Conservation (phyloP, 2,329 filamentous ascomycete genomes). For the Cladosporium sp. region DNA sequence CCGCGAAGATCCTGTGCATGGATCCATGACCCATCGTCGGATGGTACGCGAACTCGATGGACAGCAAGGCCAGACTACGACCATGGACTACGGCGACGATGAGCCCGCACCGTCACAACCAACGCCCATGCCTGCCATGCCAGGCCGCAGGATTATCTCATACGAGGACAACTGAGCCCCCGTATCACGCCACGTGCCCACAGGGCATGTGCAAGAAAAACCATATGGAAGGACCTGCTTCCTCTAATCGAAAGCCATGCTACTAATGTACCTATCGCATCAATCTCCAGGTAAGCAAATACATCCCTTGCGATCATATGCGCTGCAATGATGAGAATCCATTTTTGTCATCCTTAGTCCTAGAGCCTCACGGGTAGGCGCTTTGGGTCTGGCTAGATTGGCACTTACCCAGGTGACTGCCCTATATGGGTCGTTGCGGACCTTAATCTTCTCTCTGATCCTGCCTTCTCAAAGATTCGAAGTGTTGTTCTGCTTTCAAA, state of each 20-base stretch:
- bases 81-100: conserved; percentile 43
- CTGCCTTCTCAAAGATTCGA: neutral
- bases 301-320: no score
- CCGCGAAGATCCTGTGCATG: conserved; percentile 32
- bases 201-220: neutral
- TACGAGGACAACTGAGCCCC: neutral
- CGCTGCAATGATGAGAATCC: conserved; percentile 31
- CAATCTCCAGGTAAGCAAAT: neutral
- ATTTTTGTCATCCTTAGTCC: conserved; percentile 37
- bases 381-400: conserved; percentile 24
- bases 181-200: neutral
- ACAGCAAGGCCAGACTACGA: conserved; percentile 33
- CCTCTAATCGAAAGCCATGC: no score
- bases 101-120: neutral
- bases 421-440: conserved; percentile 26
- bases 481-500: no score
- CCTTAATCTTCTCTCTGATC: conserved; percentile 35
- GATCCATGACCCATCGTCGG: conserved; percentile 41
- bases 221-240: no score
- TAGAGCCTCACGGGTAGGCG: conserved; percentile 23
- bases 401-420: conserved; percentile 24
- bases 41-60: conserved; percentile 43
- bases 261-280: no score
- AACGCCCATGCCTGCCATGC: neutral
- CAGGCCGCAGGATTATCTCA: neutral